Evolutionary conservation across 2,329 filamentous ascomycete species (phyloP), one percentile per base, ranked within the genome.

Genomic region (Tolypocladium tundrense): DNA sequence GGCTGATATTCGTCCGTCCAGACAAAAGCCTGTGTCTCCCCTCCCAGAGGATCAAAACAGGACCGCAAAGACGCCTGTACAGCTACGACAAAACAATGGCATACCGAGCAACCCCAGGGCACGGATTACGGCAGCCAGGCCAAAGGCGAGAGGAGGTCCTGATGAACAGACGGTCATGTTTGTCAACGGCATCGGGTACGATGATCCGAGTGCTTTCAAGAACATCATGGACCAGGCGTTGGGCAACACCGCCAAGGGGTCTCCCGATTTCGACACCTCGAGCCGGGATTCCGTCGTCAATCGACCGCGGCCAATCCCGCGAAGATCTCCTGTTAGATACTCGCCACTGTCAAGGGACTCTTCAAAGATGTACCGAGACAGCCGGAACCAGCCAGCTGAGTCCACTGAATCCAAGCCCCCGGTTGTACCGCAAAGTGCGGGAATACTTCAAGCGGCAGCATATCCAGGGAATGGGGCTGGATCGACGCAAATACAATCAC

Each of bases 271-370:
- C 11, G 35, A 58, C 33, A 45, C 59, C 16, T 54, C 53, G 14
- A 51, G 57, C 35, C 54, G 55, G 33, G 64, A 68, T 2, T 80
- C 79, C 0, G 70, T 85, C 24, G 73, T 85, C 7, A 72, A 85
- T 65, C 76, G 82, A 6, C 81, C 81, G 2, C 74, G 82, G 39
- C 82, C 82, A 2, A 80, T 85, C 57, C 79, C 81, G 6, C 74
- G 82, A 55, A 78, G 76, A 41, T 67, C 68, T 33, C 9, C 16
- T 21, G 19, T 35, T 41, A 24, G 13, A 37, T 21, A 35, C 7
- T 50, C 42, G n/a, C 31, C 41, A 16, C 33, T 43, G 10, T 55
- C 53, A 6, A 59, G 35, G 3, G 27, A 27, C 9, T 45, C 57
- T 37, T 27, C 14, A 51, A 48, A 4, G 50, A 55, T 54, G 33